A percentile compares a stretch with the other conserved stretches of the same genome.
These are phyloP conservation scores for Aspergillus sp. DNA, from an alignment of 2,329 filamentous ascomycete genomes.

Conservation along the genomic window DNA sequence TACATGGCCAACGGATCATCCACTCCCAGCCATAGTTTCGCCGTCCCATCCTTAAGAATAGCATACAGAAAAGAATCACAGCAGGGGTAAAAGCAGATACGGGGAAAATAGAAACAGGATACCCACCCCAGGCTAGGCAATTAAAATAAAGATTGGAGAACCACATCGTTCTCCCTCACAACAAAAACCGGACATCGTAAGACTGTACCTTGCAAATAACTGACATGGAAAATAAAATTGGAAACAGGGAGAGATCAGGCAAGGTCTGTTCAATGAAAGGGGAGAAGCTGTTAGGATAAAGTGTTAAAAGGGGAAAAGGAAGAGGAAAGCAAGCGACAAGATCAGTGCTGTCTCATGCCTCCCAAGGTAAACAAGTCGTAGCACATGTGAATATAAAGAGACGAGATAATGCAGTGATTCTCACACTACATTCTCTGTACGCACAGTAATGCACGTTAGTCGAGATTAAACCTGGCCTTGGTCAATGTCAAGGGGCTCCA, in stretches of 20 bases:
- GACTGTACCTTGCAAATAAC: conserved; percentile 12
- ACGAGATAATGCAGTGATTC: conserved; percentile 12
- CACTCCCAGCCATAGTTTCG: conserved; percentile 35
- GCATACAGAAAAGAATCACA: conserved; percentile 23
- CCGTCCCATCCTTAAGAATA: conserved; percentile 33
- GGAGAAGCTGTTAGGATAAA: conserved; percentile 12
- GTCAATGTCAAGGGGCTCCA: conserved; percentile 41
- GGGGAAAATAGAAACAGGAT: conserved; percentile 19
- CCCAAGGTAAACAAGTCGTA: conserved; percentile 29
- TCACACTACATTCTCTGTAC: background rate
- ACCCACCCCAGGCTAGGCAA: conserved; percentile 16
- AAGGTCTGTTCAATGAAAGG: conserved; percentile 6
- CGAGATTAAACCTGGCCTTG: conserved; percentile 26
- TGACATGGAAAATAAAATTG: conserved; percentile 7
- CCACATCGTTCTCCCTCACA: conserved; percentile 2
- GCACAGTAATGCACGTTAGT: background rate
- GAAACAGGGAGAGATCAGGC: conserved; percentile 9
- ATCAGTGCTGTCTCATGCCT: conserved; percentile 16
- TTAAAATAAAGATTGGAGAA: background rate
- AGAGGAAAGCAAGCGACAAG: conserved; percentile 14
- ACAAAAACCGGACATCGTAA: conserved; percentile 9
- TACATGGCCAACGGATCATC: conserved; percentile 26
- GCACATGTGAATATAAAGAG: conserved; percentile 24
- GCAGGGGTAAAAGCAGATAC: conserved; percentile 20
- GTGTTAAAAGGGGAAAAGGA: conserved; percentile 15